Percentiles rank a stretch among this genome's conserved stretches.
phyloP scores from a whole-genome alignment of 2,329 filamentous ascomycete genomes.

The Aspergillus novofumigatus region DNA sequence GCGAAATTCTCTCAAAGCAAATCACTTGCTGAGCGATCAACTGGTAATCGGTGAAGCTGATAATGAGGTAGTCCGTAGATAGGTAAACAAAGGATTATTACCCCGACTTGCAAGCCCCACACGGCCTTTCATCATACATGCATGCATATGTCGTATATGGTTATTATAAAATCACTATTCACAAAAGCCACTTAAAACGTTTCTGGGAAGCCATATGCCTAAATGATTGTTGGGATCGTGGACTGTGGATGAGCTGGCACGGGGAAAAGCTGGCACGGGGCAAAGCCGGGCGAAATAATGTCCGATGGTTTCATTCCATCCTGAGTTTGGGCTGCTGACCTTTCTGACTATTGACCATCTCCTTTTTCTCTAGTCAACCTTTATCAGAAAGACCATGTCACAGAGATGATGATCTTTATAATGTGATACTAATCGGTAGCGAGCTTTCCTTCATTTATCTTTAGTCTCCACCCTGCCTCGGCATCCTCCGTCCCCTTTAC shows the following conservation, averaged over 20 bases:
- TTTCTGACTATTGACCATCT: background rate
- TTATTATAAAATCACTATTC: background rate
- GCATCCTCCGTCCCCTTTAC: background rate
- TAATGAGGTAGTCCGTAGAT: background rate
- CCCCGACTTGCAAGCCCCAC: background rate
- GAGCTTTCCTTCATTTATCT: background rate
- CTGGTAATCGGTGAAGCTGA: background rate
- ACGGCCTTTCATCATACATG: background rate
- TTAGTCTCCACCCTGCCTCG: background rate
- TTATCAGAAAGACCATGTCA: background rate
- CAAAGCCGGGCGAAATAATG: slow-evolving; percentile 6
- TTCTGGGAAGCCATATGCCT: background rate
- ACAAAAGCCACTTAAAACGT: background rate
- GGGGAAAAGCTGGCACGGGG: slow-evolving; percentile 1
- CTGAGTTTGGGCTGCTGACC: background rate
- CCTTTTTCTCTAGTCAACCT: background rate
- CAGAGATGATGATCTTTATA: background rate
- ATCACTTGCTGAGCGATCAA: background rate
- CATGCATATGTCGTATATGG: background rate
- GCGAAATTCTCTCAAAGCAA: background rate
- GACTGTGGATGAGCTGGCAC: background rate
- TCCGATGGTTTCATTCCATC: slow-evolving; percentile 1
- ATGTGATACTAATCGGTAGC: background rate
- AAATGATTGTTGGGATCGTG: background rate
- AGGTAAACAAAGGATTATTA: background rate